These are phyloP conservation scores for Vigna radiata DNA, from an alignment of 306 rosid species.

Conservation along the genomic window DNA sequence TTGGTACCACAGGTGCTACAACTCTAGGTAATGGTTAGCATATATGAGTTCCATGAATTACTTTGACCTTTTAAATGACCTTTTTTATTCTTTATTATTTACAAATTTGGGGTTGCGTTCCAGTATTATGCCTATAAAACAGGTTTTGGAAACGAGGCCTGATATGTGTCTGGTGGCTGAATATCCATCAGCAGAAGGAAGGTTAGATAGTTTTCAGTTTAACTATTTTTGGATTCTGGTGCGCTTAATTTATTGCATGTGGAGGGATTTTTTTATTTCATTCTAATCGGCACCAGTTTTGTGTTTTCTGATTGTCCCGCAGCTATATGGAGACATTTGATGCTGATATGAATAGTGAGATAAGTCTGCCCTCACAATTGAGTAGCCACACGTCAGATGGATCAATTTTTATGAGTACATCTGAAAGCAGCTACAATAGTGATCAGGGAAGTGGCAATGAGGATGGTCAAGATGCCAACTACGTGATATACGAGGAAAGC, in stretches of 20 bases:
- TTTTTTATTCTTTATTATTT: slow-evolving; percentile 6
- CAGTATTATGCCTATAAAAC: slow-evolving; percentile 77
- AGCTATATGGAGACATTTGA: slow-evolving; percentile 80
- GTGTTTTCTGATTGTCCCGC: slow-evolving; percentile 55
- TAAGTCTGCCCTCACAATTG: slow-evolving; percentile 72
- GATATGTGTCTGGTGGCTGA: slow-evolving; percentile 80
- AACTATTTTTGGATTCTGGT: slow-evolving; percentile 8
- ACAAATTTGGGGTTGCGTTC: slow-evolving; percentile 46
- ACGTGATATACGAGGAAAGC: slow-evolving; percentile 74
- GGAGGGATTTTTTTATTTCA: not conserved
- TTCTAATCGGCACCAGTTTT: slow-evolving; percentile 35
- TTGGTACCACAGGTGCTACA: slow-evolving; percentile 87
- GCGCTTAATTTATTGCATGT: not conserved
- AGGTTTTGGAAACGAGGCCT: slow-evolving; percentile 84
- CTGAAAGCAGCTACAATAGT: slow-evolving; percentile 91
- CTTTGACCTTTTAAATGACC: slow-evolving; percentile 7
- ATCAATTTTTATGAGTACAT: slow-evolving; percentile 75
- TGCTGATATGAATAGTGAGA: slow-evolving; percentile 70
- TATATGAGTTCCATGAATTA: slow-evolving; percentile 13
- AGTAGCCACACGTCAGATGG: slow-evolving; percentile 80
- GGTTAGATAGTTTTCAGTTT: slow-evolving; percentile 61
- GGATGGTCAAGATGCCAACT: slow-evolving; percentile 75
- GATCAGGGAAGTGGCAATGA: slow-evolving; percentile 98
- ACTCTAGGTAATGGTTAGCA: slow-evolving; percentile 62
- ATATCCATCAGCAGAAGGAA: slow-evolving; percentile 92